Evolutionary conservation across 2,329 filamentous ascomycete species (phyloP).

Genomic region (Hysterium pulicare): DNA sequence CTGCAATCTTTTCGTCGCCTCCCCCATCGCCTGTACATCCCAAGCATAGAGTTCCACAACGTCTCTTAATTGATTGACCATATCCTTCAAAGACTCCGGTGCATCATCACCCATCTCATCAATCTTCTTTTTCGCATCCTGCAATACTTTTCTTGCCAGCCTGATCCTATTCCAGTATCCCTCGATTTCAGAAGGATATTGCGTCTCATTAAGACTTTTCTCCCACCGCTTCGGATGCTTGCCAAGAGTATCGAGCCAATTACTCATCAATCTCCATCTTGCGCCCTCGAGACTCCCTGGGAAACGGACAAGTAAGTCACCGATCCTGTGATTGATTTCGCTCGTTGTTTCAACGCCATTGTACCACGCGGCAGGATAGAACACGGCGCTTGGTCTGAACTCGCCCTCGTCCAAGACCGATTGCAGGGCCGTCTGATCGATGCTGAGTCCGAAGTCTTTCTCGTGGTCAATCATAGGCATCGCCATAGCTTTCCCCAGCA

Average conservation of each 20-base stretch:
- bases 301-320: constrained; percentile 18
- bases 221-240: background rate
- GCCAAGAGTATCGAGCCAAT: constrained; percentile 10
- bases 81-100: background rate
- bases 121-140: background rate
- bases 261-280: constrained; percentile 17
- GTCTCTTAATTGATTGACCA: background rate
- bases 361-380: constrained; percentile 6
- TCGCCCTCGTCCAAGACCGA: constrained; percentile 22
- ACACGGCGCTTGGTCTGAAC: constrained; percentile 1
- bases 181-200: constrained; percentile 12
- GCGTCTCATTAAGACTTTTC: constrained; percentile 11
- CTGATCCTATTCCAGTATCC: constrained; percentile 17
- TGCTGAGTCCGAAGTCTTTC: constrained; percentile 8
- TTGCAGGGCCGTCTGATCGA: constrained; percentile 43
- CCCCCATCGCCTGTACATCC: background rate
- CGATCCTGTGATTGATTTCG: constrained; percentile 8
- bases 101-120: background rate
- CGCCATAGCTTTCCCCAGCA: constrained; percentile 15
- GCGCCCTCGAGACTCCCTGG: constrained; percentile 14
- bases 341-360: background rate
- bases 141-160: background rate
- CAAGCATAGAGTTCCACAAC: background rate
- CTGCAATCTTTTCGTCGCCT: background rate
- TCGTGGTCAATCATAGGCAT: constrained; percentile 16